Percentiles rank a stretch among this genome's conserved stretches.
Evolutionary conservation across 148 eudicot species (phyloP).

Genomic region (Suaeda aralocaspica): DNA sequence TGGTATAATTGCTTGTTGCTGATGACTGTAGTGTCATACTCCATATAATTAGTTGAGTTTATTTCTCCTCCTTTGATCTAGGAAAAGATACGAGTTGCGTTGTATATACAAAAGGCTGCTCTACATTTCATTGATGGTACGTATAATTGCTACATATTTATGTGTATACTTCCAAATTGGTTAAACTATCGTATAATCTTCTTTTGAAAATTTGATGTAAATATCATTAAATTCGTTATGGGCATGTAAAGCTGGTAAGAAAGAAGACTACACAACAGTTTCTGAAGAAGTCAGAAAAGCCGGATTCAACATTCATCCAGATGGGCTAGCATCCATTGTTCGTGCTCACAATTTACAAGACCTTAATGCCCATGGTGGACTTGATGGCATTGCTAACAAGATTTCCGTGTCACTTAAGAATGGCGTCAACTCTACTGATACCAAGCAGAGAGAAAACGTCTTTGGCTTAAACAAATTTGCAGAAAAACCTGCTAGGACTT

Average conservation of each 20-base stretch:
- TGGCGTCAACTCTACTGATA: slow-evolving; percentile 39
- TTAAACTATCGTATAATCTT: no score
- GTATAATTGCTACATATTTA: no score
- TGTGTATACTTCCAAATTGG: no score
- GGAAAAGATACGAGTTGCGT: slow-evolving; percentile 77
- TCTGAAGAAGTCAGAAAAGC: slow-evolving; percentile 49
- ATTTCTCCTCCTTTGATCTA: slow-evolving; percentile 25
- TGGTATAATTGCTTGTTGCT: no score
- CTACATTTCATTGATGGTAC: slow-evolving; percentile 78
- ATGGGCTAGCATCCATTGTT: slow-evolving; percentile 53
- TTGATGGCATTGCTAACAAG: slow-evolving; percentile 47
- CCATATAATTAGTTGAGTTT: neutral
- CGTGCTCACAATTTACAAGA: slow-evolving; percentile 38
- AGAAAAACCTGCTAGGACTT: slow-evolving; percentile 57
- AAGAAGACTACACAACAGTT: slow-evolving; percentile 28
- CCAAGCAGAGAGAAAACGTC: slow-evolving; percentile 35
- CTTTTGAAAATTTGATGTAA: neutral
- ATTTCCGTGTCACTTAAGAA: slow-evolving; percentile 35
- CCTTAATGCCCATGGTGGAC: slow-evolving; percentile 48
- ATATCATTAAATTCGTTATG: no score
- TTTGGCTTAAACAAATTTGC: slow-evolving; percentile 51
- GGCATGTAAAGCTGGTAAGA: slow-evolving; percentile 38
- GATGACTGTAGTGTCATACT: no score
- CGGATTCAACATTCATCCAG: slow-evolving; percentile 56
- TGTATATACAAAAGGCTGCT: slow-evolving; percentile 79